Evolutionary conservation across 495 filamentous ascomycete species (phyloP).

Genomic region (Hypoxylon trugodes): DNA sequence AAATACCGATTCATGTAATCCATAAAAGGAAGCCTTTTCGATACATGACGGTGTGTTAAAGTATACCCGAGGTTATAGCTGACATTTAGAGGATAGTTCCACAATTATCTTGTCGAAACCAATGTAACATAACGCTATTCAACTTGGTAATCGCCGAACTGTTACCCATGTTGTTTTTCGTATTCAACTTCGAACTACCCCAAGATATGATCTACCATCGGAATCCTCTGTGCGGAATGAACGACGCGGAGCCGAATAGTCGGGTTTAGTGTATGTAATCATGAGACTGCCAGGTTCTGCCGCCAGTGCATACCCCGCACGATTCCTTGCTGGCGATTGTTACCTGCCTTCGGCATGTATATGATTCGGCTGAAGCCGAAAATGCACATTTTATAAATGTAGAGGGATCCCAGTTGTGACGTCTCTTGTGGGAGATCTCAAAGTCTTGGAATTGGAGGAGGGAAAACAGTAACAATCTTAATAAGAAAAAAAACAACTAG

Average conservation of each 20-base stretch:
- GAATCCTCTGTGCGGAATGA: neutral
- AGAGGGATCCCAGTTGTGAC: neutral
- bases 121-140: neutral
- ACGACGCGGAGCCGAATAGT: neutral
- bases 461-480: neutral
- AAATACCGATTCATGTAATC: no score
- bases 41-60: no score
- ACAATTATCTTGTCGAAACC: neutral
- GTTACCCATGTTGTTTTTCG: neutral
- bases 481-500: neutral
- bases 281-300: conserved; percentile 31
- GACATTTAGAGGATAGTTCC: no score
- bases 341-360: conserved; percentile 36
- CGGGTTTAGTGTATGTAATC: conserved; percentile 21
- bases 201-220: neutral
- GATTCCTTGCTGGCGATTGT: conserved; percentile 22
- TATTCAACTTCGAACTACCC: neutral
- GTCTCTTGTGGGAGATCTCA: neutral
- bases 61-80: no score
- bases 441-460: neutral
- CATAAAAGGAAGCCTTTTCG: no score
- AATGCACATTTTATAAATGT: conserved; percentile 21
- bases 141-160: neutral
- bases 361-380: conserved; percentile 26
- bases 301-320: conserved; percentile 37